These are phyloP conservation scores for Ceratobasidium sp. DNA, from an alignment of 1,284 basidiomycete species.

Conservation along the genomic window DNA sequence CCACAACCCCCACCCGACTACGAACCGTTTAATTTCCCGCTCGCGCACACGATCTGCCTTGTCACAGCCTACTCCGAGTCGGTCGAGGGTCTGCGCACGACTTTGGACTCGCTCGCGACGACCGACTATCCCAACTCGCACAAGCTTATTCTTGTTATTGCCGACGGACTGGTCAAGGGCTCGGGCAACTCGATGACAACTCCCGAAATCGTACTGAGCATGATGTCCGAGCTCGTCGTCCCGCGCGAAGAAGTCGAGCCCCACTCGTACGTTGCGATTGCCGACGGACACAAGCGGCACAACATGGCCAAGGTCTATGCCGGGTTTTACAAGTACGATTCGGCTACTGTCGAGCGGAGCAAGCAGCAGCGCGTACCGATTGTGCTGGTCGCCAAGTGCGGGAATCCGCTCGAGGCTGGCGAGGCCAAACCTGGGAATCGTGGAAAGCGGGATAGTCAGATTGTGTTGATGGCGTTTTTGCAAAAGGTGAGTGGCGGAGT, in stretches of 20 bases:
- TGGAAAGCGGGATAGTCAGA: slow-evolving; percentile 98
- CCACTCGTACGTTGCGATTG: slow-evolving; percentile 97
- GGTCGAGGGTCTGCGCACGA: slow-evolving; percentile 95
- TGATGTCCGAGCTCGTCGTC: slow-evolving; percentile 88
- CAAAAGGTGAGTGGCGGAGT: slow-evolving; percentile 70
- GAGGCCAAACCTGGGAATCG: slow-evolving; percentile 97
- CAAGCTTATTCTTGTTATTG: slow-evolving; percentile 95
- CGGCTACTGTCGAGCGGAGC: slow-evolving; percentile 87
- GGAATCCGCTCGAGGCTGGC: slow-evolving; percentile 88
- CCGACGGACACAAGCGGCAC: slow-evolving; percentile 98
- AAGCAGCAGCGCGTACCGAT: slow-evolving; percentile 87
- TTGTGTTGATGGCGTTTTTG: slow-evolving; percentile 97
- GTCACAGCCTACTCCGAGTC: slow-evolving; percentile 99
- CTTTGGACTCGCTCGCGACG: slow-evolving; percentile 95
- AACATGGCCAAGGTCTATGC: slow-evolving; percentile 99
- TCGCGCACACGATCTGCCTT: slow-evolving; percentile 93
- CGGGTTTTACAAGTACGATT: slow-evolving; percentile 97
- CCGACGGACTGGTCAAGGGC: slow-evolving; percentile 98
- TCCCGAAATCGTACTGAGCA: slow-evolving; percentile 92
- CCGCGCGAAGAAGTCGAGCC: slow-evolving; percentile 87
- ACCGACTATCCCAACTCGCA: slow-evolving; percentile 99
- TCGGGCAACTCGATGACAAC: slow-evolving; percentile 88
- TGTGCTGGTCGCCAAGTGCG: slow-evolving; percentile 92
- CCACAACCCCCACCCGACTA: slow-evolving; percentile 92
- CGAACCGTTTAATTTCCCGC: slow-evolving; percentile 96